Evolutionary conservation across 2,329 filamentous ascomycete genomes (phyloP).

Genomic region (Juglanconis oblonga): DNA sequence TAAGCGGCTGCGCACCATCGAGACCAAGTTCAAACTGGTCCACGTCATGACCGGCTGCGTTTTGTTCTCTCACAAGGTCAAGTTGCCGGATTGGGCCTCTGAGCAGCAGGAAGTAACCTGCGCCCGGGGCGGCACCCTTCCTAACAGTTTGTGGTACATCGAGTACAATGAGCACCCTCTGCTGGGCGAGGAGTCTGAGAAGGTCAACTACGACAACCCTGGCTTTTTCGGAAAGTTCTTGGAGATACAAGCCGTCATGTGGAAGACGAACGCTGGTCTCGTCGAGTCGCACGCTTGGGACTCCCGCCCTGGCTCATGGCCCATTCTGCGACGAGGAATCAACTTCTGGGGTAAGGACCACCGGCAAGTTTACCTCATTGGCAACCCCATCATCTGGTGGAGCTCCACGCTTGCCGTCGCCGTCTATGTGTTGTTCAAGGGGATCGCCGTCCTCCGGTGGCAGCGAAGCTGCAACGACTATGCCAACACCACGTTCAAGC

Average conservation of each 20-base stretch:
- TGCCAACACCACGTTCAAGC: slow-evolving; percentile 76
- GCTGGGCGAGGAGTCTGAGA: slow-evolving; percentile 74
- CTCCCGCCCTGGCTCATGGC: slow-evolving; percentile 91
- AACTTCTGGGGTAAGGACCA: slow-evolving; percentile 98
- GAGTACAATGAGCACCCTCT: slow-evolving; percentile 85
- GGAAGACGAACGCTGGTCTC: slow-evolving; percentile 94
- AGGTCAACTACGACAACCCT: slow-evolving; percentile 91
- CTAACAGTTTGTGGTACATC: slow-evolving; percentile 97
- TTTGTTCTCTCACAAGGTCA: slow-evolving; percentile 98
- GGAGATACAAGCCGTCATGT: slow-evolving; percentile 98
- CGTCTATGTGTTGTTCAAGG: slow-evolving; percentile 82
- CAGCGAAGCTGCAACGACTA: slow-evolving; percentile 92
- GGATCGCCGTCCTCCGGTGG: slow-evolving; percentile 83
- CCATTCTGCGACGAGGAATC: slow-evolving; percentile 86
- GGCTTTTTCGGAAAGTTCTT: slow-evolving; percentile 98
- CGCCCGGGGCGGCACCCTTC: slow-evolving; percentile 82
- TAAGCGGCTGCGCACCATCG: slow-evolving; percentile 83
- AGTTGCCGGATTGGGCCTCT: slow-evolving; percentile 95
- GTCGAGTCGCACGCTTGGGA: slow-evolving; percentile 98
- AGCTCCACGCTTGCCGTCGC: slow-evolving; percentile 74
- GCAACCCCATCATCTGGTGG: slow-evolving; percentile 96
- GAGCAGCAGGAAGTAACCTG: slow-evolving; percentile 99
- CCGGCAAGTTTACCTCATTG: slow-evolving; percentile 93
- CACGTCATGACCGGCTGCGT: slow-evolving; percentile 97
- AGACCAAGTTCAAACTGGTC: slow-evolving; percentile 93